phyloP scores from a whole-genome alignment of 345 rosid species.

The Dovyalis caffra region DNA sequence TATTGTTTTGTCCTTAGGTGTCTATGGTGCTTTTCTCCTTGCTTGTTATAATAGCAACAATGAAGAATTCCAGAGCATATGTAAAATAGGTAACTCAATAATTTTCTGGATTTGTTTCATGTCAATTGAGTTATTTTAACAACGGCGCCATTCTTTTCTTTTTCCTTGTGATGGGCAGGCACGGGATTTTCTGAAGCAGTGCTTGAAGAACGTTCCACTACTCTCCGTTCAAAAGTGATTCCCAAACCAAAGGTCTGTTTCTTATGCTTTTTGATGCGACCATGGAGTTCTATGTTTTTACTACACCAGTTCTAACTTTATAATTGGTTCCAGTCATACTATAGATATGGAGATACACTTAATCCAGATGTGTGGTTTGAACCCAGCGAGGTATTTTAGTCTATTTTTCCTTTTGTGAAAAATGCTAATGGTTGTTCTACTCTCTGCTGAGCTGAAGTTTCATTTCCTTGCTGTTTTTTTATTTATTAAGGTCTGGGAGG shows the following conservation, averaged over 20 bases:
- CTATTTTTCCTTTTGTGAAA: too few species aligned
- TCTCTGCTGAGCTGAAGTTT: too few species aligned
- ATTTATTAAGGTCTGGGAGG: conserved; percentile 84
- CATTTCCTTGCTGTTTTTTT: too few species aligned
- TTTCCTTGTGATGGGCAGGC: conserved; percentile 40
- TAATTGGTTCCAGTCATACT: conserved; percentile 61
- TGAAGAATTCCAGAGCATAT: conserved; percentile 90
- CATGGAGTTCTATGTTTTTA: conserved; percentile 6
- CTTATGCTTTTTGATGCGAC: conserved; percentile 5
- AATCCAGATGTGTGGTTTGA: conserved; percentile 96
- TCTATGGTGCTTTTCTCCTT: conserved; percentile 91
- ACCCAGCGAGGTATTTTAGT: conserved; percentile 67
- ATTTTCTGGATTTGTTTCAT: conserved; percentile 1
- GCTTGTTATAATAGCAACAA: conserved; percentile 80
- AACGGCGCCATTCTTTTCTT: conserved; percentile 7
- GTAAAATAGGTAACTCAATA: conserved; percentile 73
- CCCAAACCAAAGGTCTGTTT: conserved; percentile 66
- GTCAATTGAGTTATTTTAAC: not conserved
- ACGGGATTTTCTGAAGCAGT: conserved; percentile 83
- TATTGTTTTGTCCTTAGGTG: conserved; percentile 45
- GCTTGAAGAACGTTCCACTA: conserved; percentile 80
- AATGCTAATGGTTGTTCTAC: not conserved
- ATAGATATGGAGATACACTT: conserved; percentile 56
- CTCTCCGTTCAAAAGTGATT: conserved; percentile 82
- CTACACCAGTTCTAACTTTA: conserved; percentile 8